Evolutionary conservation across 768 basidiomycete species (phyloP), one percentile per base, ranked within the genome.

Genomic region (Mycena maculata): DNA sequence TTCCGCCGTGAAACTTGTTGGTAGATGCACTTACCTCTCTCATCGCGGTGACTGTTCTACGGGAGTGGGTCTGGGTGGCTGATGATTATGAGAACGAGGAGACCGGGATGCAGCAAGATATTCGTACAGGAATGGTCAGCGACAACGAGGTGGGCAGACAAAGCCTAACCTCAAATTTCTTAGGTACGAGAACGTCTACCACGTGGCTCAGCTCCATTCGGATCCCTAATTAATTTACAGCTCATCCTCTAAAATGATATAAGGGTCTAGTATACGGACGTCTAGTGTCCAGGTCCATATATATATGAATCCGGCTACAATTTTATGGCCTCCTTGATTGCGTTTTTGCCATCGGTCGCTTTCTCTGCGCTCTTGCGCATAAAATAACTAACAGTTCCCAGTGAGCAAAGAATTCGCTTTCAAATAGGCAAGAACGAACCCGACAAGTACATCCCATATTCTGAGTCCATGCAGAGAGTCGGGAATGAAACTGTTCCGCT

Each of bases 371-470:
- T 85, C 73, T 85, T 83, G 59, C 81, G 80, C 71, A 83, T 84
- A 69, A 85, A 84, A 71, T 84, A 83, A 54, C 86, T 87, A 65
- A 33, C 52, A n/a, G n/a, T n/a, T n/a, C n/a, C n/a, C n/a, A n/a
- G n/a, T n/a, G n/a, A n/a, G n/a, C n/a, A n/a, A 54, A 60, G 31
- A 15, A 39, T 53, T 28, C 60, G 59, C 31, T 39, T 42, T 67
- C 39, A 13, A 56, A 55, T 36, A 20, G 47, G 36, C 4, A 47
- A 13, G 3, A 12, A 30, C 27, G 7, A 66, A 86, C 87, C 81
- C 79, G 57, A 88, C 69, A 25, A 89, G 71, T 8, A 79, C 79
- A 71, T 87, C 84, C 87, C 88, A 89, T 62, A 89, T 83, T 22
- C 79, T 77, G 60, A 89, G 74, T 8, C 88, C 88, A 70, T 90